Base-by-base conservation (phyloP, 1,139 yeast genomes). In the Diutina siamensis region DNA sequence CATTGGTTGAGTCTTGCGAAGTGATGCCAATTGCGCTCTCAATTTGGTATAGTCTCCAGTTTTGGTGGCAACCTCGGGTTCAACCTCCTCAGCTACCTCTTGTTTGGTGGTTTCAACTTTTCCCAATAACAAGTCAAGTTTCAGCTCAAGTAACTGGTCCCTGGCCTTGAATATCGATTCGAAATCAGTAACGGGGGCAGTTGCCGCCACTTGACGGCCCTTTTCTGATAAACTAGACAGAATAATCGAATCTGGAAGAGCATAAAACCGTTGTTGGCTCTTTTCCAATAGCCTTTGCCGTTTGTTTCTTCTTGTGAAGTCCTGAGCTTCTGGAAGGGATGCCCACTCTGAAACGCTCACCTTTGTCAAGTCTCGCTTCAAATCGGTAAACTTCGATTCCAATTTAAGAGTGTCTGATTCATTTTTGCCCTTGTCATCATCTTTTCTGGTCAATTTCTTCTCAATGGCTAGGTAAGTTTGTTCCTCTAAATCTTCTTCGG, bases 301-400 rank as follows among this genome's bases (percentile, higher is more conserved):
- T 55, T 88, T 87, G 59, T 88, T 87, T 49, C 78, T 67, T 54
- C 82, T 73, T 0, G 98, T 92, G 54, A 85, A 67, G 62, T 92
- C 98, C 2, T 88, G 86, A 0, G 88, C 94, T 51, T 87, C 96
- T 0, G 98, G 97, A 4, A 92, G 58, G 50, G 67, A 71, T 2
- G 76, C 72, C 98, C 98, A 92, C 55, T 89, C 82, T 2, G 77
- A 83, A 19, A 69, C 76, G 2, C 85, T 69, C 1, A 92, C 75
- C 0, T 63, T 52, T 0, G 80, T 67, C 45, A 89, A 62, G 1
- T 74, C 78, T 38, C 81, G 62, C 58, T 88, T 89, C 50, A 83
- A 65, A 54, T 83, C 70, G 1, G 62, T 46, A 48, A 70, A 69
- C 35, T 61, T 46, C 4, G 40, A 48, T 19, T 35, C 44, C 20